A percentile compares a stretch with the other conserved stretches of the same genome.
phyloP scores from a whole-genome alignment of 2,329 filamentous ascomycete genomes.

The Aspergillus sp. region DNA sequence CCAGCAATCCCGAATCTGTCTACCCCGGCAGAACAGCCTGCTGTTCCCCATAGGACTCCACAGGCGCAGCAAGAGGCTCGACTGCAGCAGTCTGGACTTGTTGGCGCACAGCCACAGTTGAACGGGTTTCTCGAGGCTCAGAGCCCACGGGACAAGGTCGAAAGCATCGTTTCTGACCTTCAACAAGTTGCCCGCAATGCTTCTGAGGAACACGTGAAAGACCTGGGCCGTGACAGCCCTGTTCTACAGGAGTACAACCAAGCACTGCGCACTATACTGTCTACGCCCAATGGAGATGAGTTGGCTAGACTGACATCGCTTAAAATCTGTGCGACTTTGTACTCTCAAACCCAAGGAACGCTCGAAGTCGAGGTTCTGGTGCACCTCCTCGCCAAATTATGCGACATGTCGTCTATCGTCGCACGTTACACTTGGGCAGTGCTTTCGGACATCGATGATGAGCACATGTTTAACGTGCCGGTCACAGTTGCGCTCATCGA shows the following conservation, averaged over 20 bases:
- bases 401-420: constrained; percentile 52
- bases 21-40: constrained; percentile 56
- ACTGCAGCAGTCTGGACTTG: constrained; percentile 32
- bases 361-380: constrained; percentile 59
- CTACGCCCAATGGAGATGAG: constrained; percentile 50
- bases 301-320: constrained; percentile 51
- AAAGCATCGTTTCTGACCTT: constrained; percentile 50
- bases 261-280: constrained; percentile 48
- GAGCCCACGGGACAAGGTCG: constrained; percentile 48
- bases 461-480: constrained; percentile 56
- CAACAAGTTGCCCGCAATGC: constrained; percentile 51
- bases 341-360: constrained; percentile 47
- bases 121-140: constrained; percentile 56
- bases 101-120: constrained; percentile 42
- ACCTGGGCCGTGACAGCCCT: constrained; percentile 48
- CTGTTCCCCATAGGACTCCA: constrained; percentile 51
- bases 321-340: constrained; percentile 51
- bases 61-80: constrained; percentile 45
- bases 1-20: constrained; percentile 54
- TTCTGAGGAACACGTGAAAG: constrained; percentile 51
- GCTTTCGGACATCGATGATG: constrained; percentile 49
- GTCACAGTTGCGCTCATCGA: constrained; percentile 56
- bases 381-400: constrained; percentile 55
- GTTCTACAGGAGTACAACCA: constrained; percentile 55
- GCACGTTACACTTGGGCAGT: constrained; percentile 46